phyloP scores from a whole-genome alignment of 2,329 filamentous ascomycete genomes.

The Arthroderma uncinatum region DNA sequence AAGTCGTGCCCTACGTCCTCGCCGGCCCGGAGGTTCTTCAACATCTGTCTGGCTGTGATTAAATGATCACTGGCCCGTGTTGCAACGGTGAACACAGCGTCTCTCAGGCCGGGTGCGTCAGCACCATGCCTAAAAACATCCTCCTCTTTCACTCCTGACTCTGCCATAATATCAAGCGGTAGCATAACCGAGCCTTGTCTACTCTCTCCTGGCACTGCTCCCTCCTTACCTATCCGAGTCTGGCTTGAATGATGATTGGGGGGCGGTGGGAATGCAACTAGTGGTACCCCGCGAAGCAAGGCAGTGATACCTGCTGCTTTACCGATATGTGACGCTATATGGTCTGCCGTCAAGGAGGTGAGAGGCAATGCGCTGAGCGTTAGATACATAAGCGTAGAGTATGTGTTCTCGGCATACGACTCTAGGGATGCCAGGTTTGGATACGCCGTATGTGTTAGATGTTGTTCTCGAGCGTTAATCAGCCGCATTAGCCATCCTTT shows the following conservation, averaged over 20 bases:
- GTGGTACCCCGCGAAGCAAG: slow-evolving; percentile 72
- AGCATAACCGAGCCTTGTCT: slow-evolving; percentile 61
- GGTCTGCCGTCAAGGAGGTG: slow-evolving; percentile 73
- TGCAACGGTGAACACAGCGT: slow-evolving; percentile 84
- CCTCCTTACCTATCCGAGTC: slow-evolving; percentile 29
- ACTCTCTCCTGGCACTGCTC: slow-evolving; percentile 21
- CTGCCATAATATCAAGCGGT: slow-evolving; percentile 81
- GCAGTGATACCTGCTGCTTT: slow-evolving; percentile 85
- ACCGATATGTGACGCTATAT: slow-evolving; percentile 87
- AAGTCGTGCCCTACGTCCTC: slow-evolving; percentile 72
- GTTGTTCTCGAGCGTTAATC: slow-evolving; percentile 68
- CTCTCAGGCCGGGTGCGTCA: slow-evolving; percentile 66
- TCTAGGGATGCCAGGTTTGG: slow-evolving; percentile 62
- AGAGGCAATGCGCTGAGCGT: slow-evolving; percentile 70
- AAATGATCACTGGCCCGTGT: slow-evolving; percentile 92
- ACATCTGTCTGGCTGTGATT: slow-evolving; percentile 85
- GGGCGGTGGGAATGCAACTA: slow-evolving; percentile 68
- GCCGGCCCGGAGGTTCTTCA: slow-evolving; percentile 65
- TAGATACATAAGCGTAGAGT: slow-evolving; percentile 83
- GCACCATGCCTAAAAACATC: slow-evolving; percentile 74
- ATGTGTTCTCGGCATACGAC: slow-evolving; percentile 86
- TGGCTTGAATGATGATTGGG: slow-evolving; percentile 46
- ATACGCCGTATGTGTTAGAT: slow-evolving; percentile 75
- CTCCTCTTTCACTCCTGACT: slow-evolving; percentile 70
- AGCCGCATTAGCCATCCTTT: slow-evolving; percentile 67